Evolutionary conservation across 208 protist genomes (phyloP), one percentile per base, ranked within the genome.

Genomic region (Naegleria lovaniensis): DNA sequence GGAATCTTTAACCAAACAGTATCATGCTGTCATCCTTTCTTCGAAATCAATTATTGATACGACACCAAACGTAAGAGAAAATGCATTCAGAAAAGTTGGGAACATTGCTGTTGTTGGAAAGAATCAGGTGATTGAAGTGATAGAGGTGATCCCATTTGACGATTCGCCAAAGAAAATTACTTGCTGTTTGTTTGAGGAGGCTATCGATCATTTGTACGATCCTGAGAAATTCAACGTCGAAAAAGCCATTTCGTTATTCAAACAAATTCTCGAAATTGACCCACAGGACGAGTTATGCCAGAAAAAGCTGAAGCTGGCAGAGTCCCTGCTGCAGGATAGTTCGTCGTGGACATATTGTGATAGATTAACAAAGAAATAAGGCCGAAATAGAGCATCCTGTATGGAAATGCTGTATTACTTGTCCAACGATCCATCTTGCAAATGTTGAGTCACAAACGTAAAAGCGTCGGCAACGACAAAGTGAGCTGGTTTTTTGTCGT

Each of bases 1-100:
- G 1, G 90, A 92, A 89, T n/a, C 15, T 67, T 83, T 92, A n/a
- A 91, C 76, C 5, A 92, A 92, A 76, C 91, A 91, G 7, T 92
- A 91, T 36, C 86, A n/a, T 29, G 67, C 86, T 19, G 19, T 11
- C 19, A 90, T 90, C 7, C 40, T 85, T 48, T 25, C 33, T 7
- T 91, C 90, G n/a, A 58, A 33, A 36, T 9, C 25, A 29, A 38
- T 90, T 33, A 39, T 59, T 15, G 67, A 79, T 36, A 79, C 29
- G 0, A 79, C 29, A 6, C 9, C 29, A 6, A 15, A 19, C 22
- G n/a, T 33, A 36, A n/a, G 5, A 33, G 3, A 79, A 13, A 36
- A 79, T 33, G 11, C 22, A 2, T 79, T 36, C 9, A 29, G 67
- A 79, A 79, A 33, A 36, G n/a, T 79, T 36, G 67, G 67, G 9